A percentile compares a stretch with the other conserved stretches of the same genome.
Evolutionary conservation across 2,329 filamentous ascomycete species (phyloP).

Genomic region (Exophiala viscosa): DNA sequence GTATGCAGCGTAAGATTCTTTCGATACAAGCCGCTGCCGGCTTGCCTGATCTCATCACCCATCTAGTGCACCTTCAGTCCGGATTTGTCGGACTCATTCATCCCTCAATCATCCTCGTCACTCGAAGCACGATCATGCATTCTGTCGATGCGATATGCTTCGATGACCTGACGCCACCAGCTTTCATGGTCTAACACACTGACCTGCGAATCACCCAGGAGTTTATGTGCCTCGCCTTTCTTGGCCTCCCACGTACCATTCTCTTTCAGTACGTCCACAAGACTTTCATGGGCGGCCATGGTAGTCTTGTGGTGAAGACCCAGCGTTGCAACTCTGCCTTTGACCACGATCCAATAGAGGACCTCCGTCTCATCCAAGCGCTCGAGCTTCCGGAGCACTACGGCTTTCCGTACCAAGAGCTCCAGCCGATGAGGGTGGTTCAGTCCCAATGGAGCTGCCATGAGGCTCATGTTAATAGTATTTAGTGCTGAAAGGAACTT

Average conservation of each 20-base stretch:
- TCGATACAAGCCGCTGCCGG: too few relatives aligned
- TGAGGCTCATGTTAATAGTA: slow-evolving; percentile 2
- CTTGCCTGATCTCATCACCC: background rate
- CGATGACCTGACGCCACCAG: background rate
- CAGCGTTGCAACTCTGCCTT: slow-evolving; percentile 2
- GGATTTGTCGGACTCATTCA: background rate
- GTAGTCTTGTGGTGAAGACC: slow-evolving; percentile 1
- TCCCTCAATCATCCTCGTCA: background rate
- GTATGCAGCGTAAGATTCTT: too few relatives aligned
- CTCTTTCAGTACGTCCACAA: background rate
- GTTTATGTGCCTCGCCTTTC: slow-evolving; percentile 1
- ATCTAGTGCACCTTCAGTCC: background rate
- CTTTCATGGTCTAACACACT: slow-evolving; percentile 3
- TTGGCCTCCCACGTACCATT: slow-evolving; percentile 2
- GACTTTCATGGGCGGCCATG: slow-evolving; percentile 1
- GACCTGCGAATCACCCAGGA: background rate
- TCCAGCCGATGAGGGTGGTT: slow-evolving; percentile 9
- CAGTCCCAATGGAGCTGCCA: background rate
- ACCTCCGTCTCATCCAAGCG: slow-evolving; percentile 1
- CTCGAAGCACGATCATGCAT: background rate
- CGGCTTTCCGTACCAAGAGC: slow-evolving; percentile 5
- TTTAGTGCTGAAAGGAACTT: background rate
- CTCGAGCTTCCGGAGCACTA: slow-evolving; percentile 2
- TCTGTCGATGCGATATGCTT: background rate
- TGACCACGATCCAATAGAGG: slow-evolving; percentile 5